A percentile compares a stretch with the other conserved stretches of the same genome.
Conservation (phyloP, 2,329 filamentous ascomycete genomes). For the Cercospora canescens region DNA sequence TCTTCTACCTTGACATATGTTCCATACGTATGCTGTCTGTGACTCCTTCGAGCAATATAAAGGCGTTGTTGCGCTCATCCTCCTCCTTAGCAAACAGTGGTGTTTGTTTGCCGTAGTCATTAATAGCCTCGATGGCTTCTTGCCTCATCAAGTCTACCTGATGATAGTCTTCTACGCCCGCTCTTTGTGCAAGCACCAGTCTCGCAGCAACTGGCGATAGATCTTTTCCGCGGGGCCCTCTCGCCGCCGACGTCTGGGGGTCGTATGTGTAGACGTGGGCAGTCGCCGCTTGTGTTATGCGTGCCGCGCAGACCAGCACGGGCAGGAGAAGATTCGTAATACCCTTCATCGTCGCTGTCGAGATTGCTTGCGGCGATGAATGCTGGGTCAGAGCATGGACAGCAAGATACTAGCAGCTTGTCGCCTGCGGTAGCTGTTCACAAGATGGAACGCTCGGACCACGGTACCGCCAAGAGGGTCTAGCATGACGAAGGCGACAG, state of each 20-base stretch:
- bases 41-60: conserved; percentile 31
- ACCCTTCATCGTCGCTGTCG: conserved; percentile 44
- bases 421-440: not conserved
- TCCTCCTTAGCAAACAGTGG: conserved; percentile 40
- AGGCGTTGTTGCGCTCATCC: conserved; percentile 20
- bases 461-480: not conserved
- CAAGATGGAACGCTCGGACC: not conserved
- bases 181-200: conserved; percentile 52
- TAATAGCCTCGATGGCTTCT: conserved; percentile 47
- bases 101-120: conserved; percentile 45
- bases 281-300: conserved; percentile 29
- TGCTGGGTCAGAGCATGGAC: not conserved
- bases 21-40: conserved; percentile 24
- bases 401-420: not conserved
- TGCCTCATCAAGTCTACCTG: conserved; percentile 42
- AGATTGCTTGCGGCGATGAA: not conserved
- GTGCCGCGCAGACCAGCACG: conserved; percentile 40
- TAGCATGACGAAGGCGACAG: not conserved
- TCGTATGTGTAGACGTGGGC: conserved; percentile 43
- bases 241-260: conserved; percentile 23
- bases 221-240: conserved; percentile 4
- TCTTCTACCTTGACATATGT: not conserved
- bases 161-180: conserved; percentile 53
- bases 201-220: conserved; percentile 48
- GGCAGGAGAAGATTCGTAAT: conserved; percentile 41